Evolutionary conservation across 352 stramenopile species (phyloP).

Genomic region (Globisporangium yorkense): DNA sequence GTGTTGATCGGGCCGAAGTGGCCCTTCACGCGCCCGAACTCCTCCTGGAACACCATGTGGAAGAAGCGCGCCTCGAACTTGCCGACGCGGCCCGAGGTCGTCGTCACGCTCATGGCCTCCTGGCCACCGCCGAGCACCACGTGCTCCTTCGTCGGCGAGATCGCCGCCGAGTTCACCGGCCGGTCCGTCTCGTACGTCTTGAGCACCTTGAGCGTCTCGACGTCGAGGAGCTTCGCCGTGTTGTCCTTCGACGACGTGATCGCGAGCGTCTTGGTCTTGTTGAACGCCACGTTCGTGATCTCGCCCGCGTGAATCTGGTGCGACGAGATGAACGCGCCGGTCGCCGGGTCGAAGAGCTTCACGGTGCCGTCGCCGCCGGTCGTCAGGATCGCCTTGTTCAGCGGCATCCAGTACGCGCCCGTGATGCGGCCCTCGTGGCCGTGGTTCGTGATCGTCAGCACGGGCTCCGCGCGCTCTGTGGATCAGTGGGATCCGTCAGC

Average conservation of each 20-base stretch:
- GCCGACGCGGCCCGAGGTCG: conserved; percentile 88
- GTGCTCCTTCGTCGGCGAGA: conserved; percentile 95
- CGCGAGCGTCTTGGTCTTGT: conserved; percentile 95
- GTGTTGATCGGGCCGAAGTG: conserved; percentile 99
- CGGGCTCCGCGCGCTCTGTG: conserved; percentile 46
- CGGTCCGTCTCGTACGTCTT: conserved; percentile 98
- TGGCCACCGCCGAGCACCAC: conserved; percentile 97
- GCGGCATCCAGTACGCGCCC: conserved; percentile 78
- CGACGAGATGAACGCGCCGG: conserved; percentile 63
- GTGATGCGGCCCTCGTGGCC: conserved; percentile 78
- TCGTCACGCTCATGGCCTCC: conserved; percentile 98
- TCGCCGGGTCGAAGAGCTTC: conserved; percentile 79
- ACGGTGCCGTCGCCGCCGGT: conserved; percentile 75
- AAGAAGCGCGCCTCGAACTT: conserved; percentile 98
- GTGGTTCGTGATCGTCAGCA: conserved; percentile 74
- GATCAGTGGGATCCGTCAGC: background rate
- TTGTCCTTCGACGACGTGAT: conserved; percentile 98
- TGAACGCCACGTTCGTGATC: conserved; percentile 96
- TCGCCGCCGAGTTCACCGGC: conserved; percentile 97
- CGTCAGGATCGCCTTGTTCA: conserved; percentile 87
- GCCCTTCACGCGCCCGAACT: conserved; percentile 98
- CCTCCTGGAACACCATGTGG: conserved; percentile 97
- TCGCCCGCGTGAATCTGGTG: conserved; percentile 93
- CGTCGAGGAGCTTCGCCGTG: conserved; percentile 95
- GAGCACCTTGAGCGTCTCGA: conserved; percentile 93